A percentile compares a stretch with the other conserved stretches of the same genome.
phyloP scores from a whole-genome alignment of 352 stramenopile genomes.

The Phytophthora pini region DNA sequence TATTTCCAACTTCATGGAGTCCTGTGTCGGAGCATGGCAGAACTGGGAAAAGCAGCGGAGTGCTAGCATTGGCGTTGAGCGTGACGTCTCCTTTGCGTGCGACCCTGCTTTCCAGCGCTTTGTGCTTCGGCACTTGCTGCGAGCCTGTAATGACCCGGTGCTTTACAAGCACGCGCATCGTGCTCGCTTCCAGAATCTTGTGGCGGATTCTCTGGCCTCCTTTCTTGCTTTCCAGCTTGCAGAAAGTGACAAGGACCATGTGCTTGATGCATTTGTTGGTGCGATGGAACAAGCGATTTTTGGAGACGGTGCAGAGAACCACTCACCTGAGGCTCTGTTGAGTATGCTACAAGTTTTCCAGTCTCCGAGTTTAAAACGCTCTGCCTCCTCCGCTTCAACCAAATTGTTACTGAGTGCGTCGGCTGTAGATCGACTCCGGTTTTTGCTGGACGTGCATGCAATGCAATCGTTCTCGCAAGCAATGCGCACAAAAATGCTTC shows the following conservation, averaged over 20 bases:
- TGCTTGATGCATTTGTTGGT: constrained; percentile 41
- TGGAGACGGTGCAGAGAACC: constrained; percentile 45
- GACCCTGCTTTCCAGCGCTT: constrained; percentile 59
- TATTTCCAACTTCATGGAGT: constrained; percentile 72
- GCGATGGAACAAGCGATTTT: constrained; percentile 63
- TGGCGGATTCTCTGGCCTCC: constrained; percentile 44
- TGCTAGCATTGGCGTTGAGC: constrained; percentile 20
- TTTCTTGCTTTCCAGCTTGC: constrained; percentile 48
- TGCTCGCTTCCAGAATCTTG: constrained; percentile 40
- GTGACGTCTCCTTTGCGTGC: constrained; percentile 43
- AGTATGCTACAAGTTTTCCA: constrained; percentile 73
- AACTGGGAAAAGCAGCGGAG: constrained; percentile 1
- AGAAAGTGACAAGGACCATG: constrained; percentile 12
- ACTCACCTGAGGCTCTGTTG: constrained; percentile 78
- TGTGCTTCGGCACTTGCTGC: constrained; percentile 58
- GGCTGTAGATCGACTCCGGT: constrained; percentile 61
- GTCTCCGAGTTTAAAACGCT: constrained; percentile 27
- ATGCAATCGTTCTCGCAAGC: constrained; percentile 78
- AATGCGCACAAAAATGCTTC: constrained; percentile 61
- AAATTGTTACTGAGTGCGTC: constrained; percentile 34
- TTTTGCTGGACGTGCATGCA: constrained; percentile 78
- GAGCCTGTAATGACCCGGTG: constrained; percentile 68
- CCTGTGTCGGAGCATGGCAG: constrained; percentile 36
- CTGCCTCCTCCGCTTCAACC: constrained; percentile 1
- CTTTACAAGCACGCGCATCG: constrained; percentile 74